Evolutionary conservation across 192 early-diverging fungal genomes (phyloP).

Genomic region (Allomyces macrogynus): DNA sequence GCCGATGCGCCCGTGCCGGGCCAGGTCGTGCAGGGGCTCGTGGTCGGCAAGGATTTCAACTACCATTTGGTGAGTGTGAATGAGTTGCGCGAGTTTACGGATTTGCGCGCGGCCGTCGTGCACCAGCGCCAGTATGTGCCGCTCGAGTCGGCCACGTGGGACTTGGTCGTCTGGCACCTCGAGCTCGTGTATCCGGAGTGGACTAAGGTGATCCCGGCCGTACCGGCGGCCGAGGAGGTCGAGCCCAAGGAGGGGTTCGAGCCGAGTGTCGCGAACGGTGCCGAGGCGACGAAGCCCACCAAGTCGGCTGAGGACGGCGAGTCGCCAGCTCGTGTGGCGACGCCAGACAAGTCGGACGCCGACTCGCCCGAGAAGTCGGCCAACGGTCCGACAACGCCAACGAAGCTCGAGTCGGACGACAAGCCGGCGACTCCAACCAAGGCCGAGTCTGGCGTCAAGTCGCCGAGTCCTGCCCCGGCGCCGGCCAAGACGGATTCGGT

Average conservation of each 20-base stretch:
- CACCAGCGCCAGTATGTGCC: slow-evolving; percentile 35
- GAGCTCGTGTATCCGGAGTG: slow-evolving; percentile 62
- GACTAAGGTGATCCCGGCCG: slow-evolving; percentile 4
- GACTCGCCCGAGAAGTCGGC: slow-evolving; percentile 7
- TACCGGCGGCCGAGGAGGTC: neutral
- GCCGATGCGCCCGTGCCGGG: neutral
- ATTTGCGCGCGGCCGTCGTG: slow-evolving; percentile 49
- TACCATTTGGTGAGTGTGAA: slow-evolving; percentile 61
- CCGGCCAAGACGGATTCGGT: neutral
- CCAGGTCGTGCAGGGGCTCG: slow-evolving; percentile 28
- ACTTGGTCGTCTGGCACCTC: slow-evolving; percentile 69
- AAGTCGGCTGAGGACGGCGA: no score
- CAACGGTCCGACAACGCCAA: neutral
- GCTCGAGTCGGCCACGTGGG: slow-evolving; percentile 23
- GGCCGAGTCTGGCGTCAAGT: no score
- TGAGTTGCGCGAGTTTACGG: slow-evolving; percentile 68
- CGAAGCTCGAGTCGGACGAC: no score
- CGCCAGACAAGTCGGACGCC: slow-evolving; percentile 8
- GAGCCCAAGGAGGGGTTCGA: neutral
- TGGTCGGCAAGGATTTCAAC: slow-evolving; percentile 76
- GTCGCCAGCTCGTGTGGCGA: slow-evolving; percentile 1
- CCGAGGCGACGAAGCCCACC: no score
- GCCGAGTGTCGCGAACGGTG: no score
- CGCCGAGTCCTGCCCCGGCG: neutral
- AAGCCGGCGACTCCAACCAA: no score